A percentile compares a stretch with the other conserved stretches of the same genome.
These are phyloP conservation scores for Mycena pura DNA, from an alignment of 768 basidiomycete species.

Conservation along the genomic window DNA sequence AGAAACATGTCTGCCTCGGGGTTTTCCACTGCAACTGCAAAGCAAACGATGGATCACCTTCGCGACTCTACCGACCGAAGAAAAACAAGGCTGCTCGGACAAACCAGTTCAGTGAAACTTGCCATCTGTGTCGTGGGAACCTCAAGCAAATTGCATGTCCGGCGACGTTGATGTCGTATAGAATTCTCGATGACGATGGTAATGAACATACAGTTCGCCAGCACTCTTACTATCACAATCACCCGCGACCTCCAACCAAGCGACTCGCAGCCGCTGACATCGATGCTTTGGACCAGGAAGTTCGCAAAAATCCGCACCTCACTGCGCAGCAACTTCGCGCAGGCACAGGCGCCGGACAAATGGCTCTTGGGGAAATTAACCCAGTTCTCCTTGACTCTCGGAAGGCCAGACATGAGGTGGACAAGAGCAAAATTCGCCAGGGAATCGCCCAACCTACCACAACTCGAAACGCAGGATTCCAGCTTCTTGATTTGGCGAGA, in stretches of 20 bases:
- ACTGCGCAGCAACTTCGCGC: slow-evolving; percentile 6
- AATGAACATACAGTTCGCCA: neutral
- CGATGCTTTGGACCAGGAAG: neutral
- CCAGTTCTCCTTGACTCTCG: slow-evolving; percentile 2
- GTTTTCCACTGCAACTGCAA: neutral
- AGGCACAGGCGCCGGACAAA: neutral
- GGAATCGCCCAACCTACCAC: neutral
- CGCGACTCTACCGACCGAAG: slow-evolving; percentile 4
- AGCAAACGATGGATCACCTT: neutral
- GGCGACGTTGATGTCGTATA: neutral
- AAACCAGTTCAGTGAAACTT: neutral
- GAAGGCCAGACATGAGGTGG: slow-evolving; percentile 8
- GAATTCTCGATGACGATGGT: neutral
- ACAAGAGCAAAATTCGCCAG: slow-evolving; percentile 9
- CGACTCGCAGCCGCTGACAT: neutral
- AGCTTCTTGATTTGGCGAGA: neutral
- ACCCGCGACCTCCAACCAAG: neutral
- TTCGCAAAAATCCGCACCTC: slow-evolving; percentile 1
- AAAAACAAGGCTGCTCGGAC: neutral
- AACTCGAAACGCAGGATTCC: slow-evolving; percentile 3
- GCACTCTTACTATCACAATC: slow-evolving; percentile 1
- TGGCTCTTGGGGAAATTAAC: slow-evolving; percentile 4
- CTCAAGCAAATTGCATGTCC: neutral
- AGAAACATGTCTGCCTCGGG: slow-evolving; percentile 1
- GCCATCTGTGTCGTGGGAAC: neutral